These are phyloP conservation scores for Sphaerulina populicola DNA, from an alignment of 2,329 filamentous ascomycete species.

Conservation along the genomic window DNA sequence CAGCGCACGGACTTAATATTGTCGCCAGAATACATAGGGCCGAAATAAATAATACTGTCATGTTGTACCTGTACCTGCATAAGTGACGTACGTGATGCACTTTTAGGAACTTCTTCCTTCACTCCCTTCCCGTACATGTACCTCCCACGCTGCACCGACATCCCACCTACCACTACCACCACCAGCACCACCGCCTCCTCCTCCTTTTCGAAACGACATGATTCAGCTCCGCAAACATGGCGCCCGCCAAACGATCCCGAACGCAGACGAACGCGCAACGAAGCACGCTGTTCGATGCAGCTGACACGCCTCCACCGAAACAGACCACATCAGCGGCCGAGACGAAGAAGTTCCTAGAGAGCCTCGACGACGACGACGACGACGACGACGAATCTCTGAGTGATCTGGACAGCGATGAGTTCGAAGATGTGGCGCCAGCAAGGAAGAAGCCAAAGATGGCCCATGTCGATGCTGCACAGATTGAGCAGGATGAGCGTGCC, in stretches of 20 bases:
- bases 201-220: no score
- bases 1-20: no score
- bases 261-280: neutral
- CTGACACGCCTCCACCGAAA: constrained; percentile 34
- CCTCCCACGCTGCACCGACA: no score
- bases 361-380: constrained; percentile 30
- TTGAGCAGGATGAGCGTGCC: constrained; percentile 45
- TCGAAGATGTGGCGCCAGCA: constrained; percentile 40
- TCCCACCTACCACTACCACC: no score
- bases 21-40: no score
- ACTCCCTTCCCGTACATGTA: no score
- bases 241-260: neutral
- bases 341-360: constrained; percentile 32
- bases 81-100: no score
- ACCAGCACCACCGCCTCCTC: no score
- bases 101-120: no score
- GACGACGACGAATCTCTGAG: constrained; percentile 37
- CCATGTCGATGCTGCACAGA: constrained; percentile 21
- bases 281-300: constrained; percentile 36
- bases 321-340: constrained; percentile 22
- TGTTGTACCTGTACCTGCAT: no score
- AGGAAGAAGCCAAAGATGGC: constrained; percentile 42
- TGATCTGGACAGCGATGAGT: constrained; percentile 42
- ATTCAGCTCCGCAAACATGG: no score
- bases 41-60: no score